phyloP scores from a whole-genome alignment of 1,284 basidiomycete species.

The Stygiomarasmius scandens region DNA sequence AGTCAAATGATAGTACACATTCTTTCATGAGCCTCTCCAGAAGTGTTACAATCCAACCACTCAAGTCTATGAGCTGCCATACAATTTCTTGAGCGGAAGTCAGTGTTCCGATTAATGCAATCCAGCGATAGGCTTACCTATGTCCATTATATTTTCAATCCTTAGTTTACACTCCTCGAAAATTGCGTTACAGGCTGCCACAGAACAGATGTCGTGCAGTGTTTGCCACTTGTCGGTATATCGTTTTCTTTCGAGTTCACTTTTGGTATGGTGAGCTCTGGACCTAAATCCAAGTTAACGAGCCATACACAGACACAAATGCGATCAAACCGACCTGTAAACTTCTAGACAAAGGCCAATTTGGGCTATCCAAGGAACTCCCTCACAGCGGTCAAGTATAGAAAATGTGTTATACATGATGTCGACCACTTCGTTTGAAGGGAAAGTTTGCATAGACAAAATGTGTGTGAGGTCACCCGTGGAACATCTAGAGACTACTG shows the following conservation, averaged over 20 bases:
- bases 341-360: conserved; percentile 59
- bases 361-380: conserved; percentile 43
- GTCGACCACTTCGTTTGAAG: conserved; percentile 42
- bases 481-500: conserved; percentile 48
- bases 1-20: conserved; percentile 51
- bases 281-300: conserved; percentile 31
- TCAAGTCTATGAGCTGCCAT: conserved; percentile 68
- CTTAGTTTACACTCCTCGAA: conserved; percentile 70
- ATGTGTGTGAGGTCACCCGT: conserved; percentile 58
- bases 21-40: conserved; percentile 66
- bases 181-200: conserved; percentile 58
- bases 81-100: conserved; percentile 50
- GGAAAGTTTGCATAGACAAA: conserved; percentile 43
- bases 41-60: conserved; percentile 60
- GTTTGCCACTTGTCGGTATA: conserved; percentile 53
- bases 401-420: conserved; percentile 46
- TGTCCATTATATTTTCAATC: conserved; percentile 64
- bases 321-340: conserved; percentile 48
- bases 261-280: conserved; percentile 32
- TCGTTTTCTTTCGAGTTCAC: conserved; percentile 39
- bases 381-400: conserved; percentile 42
- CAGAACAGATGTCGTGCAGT: conserved; percentile 64
- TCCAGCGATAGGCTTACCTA: conserved; percentile 10
- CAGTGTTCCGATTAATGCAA: conserved; percentile 4
- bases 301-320: conserved; percentile 4